Evolutionary conservation across 1,284 basidiomycete species (phyloP), one percentile per base, ranked within the genome.

Genomic region (Hymenochaete sp.): DNA sequence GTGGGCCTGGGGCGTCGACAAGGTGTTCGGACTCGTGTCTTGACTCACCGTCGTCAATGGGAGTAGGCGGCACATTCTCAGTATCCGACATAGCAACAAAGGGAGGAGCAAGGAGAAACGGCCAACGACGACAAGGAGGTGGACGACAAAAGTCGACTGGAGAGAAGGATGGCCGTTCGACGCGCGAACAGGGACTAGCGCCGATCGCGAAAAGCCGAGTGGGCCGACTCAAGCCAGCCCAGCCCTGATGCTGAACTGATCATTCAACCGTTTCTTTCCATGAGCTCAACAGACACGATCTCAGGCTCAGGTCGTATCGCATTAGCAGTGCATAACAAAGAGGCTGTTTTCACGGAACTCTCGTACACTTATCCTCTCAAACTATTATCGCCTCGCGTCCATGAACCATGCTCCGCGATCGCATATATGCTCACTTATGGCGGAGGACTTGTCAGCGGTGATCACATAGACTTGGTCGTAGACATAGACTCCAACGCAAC

Each of bases 381-480:
- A 65, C 74, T 98, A 18, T 71, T 97, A 50, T 81, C 87, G 2
- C 89, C 92, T 1, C 70, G 68, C 45, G 61, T 73, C 18, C 53
- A 60, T 9, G 65, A 67, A 35, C 59, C 66, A 31, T 61, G 67
- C 16, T 70, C 92, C 11, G 82, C 77, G 4, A 68, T 85, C 38
- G 77, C 82, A 16, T 98, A 97, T 58, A 68, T 91, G 22, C 66
- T 97, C 43, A 82, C 80, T 18, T 98, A 98, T 55, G 95, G 95
- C 1, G 95, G 95, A 10, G 95, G 95, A 1, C 73, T 98, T 3
- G 89, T 98, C 22, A 79, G 83, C 4, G 93, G 93, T 0, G 95
- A 98, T 65, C 63, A 67, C 29, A 70, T 96, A 29, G 63, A 73
- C 38, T 62, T 97, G 2, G 61, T 67, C 14, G 73, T 86, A 13